Evolutionary conservation across 768 basidiomycete genomes (phyloP).

Genomic region (Auricularia sp.): DNA sequence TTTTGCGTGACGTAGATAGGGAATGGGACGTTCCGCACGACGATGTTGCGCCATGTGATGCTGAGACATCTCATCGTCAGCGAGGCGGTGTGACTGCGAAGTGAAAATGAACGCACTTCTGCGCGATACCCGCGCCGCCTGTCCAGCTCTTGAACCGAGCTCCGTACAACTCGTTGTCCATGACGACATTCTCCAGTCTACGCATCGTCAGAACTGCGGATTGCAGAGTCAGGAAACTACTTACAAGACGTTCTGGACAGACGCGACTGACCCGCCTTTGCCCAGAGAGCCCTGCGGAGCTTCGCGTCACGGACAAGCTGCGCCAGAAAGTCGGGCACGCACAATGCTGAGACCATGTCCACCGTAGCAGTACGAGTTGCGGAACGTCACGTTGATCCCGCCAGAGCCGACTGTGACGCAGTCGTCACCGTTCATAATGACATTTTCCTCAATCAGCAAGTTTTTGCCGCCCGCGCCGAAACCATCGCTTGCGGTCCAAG

Average conservation of each 20-base stretch:
- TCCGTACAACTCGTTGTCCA: slow-evolving; percentile 38
- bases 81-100: neutral
- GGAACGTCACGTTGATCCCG: slow-evolving; percentile 40
- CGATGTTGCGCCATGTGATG: slow-evolving; percentile 49
- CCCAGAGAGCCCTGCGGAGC: slow-evolving; percentile 29
- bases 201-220: neutral
- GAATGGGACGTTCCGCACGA: slow-evolving; percentile 40
- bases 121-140: slow-evolving; percentile 46
- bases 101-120: slow-evolving; percentile 30
- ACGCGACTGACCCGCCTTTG: slow-evolving; percentile 32
- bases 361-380: slow-evolving; percentile 35
- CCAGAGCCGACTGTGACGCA: slow-evolving; percentile 50
- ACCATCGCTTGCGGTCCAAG: slow-evolving; percentile 21
- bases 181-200: slow-evolving; percentile 19
- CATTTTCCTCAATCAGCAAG: slow-evolving; percentile 48
- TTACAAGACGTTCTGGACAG: slow-evolving; percentile 48
- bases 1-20: slow-evolving; percentile 60
- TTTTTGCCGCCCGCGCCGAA: slow-evolving; percentile 48
- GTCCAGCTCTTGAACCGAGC: slow-evolving; percentile 65
- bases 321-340: neutral
- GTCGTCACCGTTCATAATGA: slow-evolving; percentile 51
- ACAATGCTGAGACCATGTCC: slow-evolving; percentile 48
- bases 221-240: slow-evolving; percentile 10
- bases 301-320: neutral
- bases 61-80: slow-evolving; percentile 18